phyloP scores from a whole-genome alignment of 1,284 basidiomycete genomes.

The Dichomitus squalens region DNA sequence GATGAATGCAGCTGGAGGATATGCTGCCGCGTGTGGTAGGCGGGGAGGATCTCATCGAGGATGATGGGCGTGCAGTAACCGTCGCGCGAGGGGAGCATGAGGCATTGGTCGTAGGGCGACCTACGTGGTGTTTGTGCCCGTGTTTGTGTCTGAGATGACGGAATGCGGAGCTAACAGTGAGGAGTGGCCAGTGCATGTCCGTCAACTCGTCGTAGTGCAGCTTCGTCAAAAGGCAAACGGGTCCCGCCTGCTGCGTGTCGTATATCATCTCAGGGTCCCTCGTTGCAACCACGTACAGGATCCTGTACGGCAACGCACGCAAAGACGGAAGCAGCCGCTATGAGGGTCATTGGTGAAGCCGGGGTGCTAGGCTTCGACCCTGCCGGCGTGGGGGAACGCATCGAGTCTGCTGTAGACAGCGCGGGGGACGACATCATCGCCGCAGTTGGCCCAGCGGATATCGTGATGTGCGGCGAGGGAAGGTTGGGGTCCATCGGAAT shows the following conservation, averaged over 20 bases:
- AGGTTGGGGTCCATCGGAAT: too few relatives aligned
- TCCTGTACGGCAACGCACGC: constrained; percentile 90
- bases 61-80: constrained; percentile 96
- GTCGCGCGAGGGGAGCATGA: constrained; percentile 92
- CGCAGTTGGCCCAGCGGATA: constrained; percentile 42
- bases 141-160: not conserved
- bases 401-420: constrained; percentile 56
- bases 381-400: constrained; percentile 56
- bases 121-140: too few relatives aligned
- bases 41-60: constrained; percentile 88
- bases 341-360: constrained; percentile 28
- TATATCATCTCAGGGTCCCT: constrained; percentile 96
- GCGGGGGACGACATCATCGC: constrained; percentile 54
- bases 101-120: constrained; percentile 94
- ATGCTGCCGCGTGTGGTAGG: constrained; percentile 87
- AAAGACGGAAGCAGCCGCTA: constrained; percentile 68
- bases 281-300: constrained; percentile 95
- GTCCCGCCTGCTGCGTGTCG: constrained; percentile 95
- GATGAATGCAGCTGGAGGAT: constrained; percentile 86
- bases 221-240: constrained; percentile 92
- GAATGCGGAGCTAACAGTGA: not conserved
- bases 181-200: constrained; percentile 85
- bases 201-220: constrained; percentile 98
- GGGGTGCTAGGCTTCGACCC: constrained; percentile 60
- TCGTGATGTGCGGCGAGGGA: constrained; percentile 35